Base-by-base conservation (phyloP, 2,329 filamentous ascomycete species). In the Phaeosphaeria sp. region DNA sequence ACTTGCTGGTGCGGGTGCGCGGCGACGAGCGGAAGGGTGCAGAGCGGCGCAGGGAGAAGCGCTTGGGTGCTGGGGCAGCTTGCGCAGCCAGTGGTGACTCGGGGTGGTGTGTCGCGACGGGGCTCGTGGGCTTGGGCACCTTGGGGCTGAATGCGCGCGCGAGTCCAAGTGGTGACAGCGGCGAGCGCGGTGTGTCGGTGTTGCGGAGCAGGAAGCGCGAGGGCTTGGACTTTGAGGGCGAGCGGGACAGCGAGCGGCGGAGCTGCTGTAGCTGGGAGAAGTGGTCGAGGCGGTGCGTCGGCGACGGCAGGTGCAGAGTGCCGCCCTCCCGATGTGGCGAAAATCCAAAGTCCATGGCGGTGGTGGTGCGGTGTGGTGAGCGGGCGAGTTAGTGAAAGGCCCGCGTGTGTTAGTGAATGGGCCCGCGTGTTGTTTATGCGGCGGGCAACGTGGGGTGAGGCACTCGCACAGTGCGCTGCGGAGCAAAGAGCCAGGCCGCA, bases 231-330 rank as follows among this genome's bases (percentile, higher is more conserved):
- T 44, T 44, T 7, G 94, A 97, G 11, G 94, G 94, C n/a, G 94
- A 97, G 69, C 93, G 87, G 56, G 93, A 97, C 63, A 97, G 84
- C 24, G 94, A 97, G 67, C 92, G 91, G 64, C 93, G 87, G 57
- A 97, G 83, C 70, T 92, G 91, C 73, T 92, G 87, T 63, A 97
- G 91, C 57, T 91, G 89, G 50, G 91, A 88, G 60, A 91, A 89
- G 59, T 74, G 69, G 80, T 96, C 91, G 69, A 94, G 90, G 78
- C 91, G 89, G 76, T 76, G 74, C 13, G 91, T 94, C 57, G 94
- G 93, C 61, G 93, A 97, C 64, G 92, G 89, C 69, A 97, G 84
- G 72, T 95, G 92, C 69, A 96, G 84, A 57, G 91, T 94, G 72
- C 91, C 91, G 74, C 91, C 90, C 57, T 82, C 80, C 66, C 81